These are phyloP conservation scores for Calycina marina DNA, from an alignment of 2,329 filamentous ascomycete species.

Conservation along the genomic window DNA sequence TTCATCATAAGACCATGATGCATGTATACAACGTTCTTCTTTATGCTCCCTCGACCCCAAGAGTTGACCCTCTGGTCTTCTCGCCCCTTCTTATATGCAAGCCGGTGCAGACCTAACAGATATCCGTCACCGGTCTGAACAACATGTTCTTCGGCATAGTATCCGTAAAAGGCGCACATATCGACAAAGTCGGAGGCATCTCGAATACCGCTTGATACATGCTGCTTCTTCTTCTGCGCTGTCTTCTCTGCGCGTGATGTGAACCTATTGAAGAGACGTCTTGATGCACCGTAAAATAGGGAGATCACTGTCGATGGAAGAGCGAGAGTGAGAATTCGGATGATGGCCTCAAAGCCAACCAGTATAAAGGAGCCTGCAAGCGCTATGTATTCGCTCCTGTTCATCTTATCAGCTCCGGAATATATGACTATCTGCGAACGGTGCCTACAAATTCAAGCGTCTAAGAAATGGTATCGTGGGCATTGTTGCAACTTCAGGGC, in stretches of 20 bases:
- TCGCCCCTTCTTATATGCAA: slow-evolving; percentile 73
- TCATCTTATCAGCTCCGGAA: slow-evolving; percentile 5
- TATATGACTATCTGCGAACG: neutral
- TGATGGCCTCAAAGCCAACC: slow-evolving; percentile 66
- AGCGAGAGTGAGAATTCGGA: slow-evolving; percentile 75
- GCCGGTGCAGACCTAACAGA: slow-evolving; percentile 73
- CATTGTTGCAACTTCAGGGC: too few species aligned
- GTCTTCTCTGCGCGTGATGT: slow-evolving; percentile 55
- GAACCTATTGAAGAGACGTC: slow-evolving; percentile 67
- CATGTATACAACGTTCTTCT: slow-evolving; percentile 81
- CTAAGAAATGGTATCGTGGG: slow-evolving; percentile 29
- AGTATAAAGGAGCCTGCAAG: slow-evolving; percentile 73
- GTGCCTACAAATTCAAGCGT: slow-evolving; percentile 26
- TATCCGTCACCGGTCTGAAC: slow-evolving; percentile 92
- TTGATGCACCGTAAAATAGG: slow-evolving; percentile 71
- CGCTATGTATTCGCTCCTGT: slow-evolving; percentile 73
- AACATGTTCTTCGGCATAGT: slow-evolving; percentile 90
- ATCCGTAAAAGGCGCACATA: slow-evolving; percentile 81
- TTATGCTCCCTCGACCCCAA: slow-evolving; percentile 46
- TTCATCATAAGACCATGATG: slow-evolving; percentile 98
- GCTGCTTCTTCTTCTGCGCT: slow-evolving; percentile 52
- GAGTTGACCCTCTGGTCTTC: slow-evolving; percentile 66
- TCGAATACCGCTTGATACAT: slow-evolving; percentile 61
- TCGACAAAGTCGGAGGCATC: slow-evolving; percentile 87
- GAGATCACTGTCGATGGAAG: slow-evolving; percentile 70